Evolutionary conservation across 768 basidiomycete species (phyloP).

Genomic region (Galerina marginata): DNA sequence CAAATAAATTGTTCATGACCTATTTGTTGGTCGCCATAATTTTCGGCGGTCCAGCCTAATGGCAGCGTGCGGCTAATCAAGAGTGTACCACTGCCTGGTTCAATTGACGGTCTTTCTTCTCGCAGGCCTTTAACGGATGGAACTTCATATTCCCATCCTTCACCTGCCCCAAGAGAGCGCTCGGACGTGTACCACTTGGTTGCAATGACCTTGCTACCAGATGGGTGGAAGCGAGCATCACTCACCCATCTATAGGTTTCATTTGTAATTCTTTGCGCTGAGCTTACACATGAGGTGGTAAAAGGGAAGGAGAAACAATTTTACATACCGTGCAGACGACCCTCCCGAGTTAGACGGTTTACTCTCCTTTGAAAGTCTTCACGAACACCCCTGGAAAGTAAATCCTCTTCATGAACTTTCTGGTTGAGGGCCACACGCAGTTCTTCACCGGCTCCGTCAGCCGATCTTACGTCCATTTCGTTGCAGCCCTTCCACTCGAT

Average conservation of each 20-base stretch:
- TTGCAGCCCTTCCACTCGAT: constrained; percentile 70
- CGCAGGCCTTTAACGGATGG: constrained; percentile 45
- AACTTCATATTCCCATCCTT: constrained; percentile 72
- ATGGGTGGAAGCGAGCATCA: constrained; percentile 74
- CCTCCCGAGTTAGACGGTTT: constrained; percentile 61
- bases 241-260: constrained; percentile 77
- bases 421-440: constrained; percentile 39
- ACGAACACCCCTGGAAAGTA: constrained; percentile 53
- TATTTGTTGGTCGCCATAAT: constrained; percentile 74
- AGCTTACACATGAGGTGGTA: not conserved
- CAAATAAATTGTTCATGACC: constrained; percentile 77
- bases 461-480: constrained; percentile 55
- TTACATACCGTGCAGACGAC: constrained; percentile 50
- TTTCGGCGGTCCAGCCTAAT: constrained; percentile 59
- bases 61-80: constrained; percentile 64
- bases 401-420: constrained; percentile 47
- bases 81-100: constrained; percentile 54
- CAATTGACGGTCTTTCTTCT: constrained; percentile 30
- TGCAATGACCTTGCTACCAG: constrained; percentile 64
- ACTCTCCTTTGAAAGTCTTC: constrained; percentile 55
- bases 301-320: not conserved
- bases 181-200: constrained; percentile 78
- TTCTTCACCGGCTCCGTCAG: constrained; percentile 24
- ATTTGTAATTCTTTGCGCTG: constrained; percentile 64
- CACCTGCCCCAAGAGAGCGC: constrained; percentile 72